Base-by-base conservation (phyloP, 208 protist species). In the Acanthamoeba quina region DNA sequence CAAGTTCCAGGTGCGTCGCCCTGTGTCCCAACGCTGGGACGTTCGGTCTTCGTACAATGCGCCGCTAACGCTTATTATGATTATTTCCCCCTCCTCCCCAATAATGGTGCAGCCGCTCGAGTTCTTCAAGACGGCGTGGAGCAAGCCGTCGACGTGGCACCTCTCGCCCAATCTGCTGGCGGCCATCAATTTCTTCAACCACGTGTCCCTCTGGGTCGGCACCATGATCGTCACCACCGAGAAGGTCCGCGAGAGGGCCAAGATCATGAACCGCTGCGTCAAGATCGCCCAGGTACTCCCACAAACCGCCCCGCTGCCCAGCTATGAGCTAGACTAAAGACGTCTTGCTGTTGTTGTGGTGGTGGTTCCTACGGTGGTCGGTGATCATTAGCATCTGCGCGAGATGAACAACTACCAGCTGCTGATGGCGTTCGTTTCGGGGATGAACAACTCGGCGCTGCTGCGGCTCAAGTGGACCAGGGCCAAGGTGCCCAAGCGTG, bases 331-430 rank as follows among this genome's bases (percentile, higher is more conserved):
- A 44, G 41, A 44, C 41, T 44, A n/a, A n/a, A n/a, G 41, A 44
- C 41, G 41, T 44, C 41, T 44, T 44, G 41, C 4, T 1, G 41
- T 44, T 1, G 41, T 4, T 1, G 1, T 4, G n/a, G n/a, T n/a
- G n/a, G n/a, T n/a, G n/a, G n/a, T n/a, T n/a, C n/a, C n/a, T n/a
- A n/a, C n/a, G n/a, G n/a, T 44, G 41, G 41, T 44, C 3, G 41
- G 41, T 44, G 41, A 44, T 44, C 3, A 44, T 9, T 10, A 90
- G 85, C 85, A 90, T 31, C 60, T 90, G 62, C 49, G 60, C 19
- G 85, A 90, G n/a, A 90, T 90, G 85, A 62, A 90, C 85, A 90
- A 90, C 85, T 90, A 90, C 85, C 85, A 90, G 34, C 37, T 90
- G 56, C 29, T 90, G 24, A 90, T 54, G 37, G 85, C 85, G n/a